phyloP scores from a whole-genome alignment of 306 rosid genomes.

The Phaseolus lunatus region DNA sequence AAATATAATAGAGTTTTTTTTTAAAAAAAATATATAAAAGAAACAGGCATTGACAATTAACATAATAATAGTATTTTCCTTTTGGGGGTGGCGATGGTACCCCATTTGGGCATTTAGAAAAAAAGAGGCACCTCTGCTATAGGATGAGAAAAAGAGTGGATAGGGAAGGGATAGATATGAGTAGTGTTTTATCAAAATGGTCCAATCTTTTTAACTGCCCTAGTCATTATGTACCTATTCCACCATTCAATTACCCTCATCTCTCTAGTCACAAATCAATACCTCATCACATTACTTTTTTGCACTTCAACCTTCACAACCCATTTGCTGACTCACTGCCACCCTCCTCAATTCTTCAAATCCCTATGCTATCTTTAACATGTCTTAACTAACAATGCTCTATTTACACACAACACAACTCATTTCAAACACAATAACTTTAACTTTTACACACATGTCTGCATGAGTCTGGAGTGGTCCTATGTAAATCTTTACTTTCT shows the following conservation, averaged over 20 bases:
- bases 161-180: background rate
- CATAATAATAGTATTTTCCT: no score
- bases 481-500: conserved; percentile 4
- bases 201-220: conserved; percentile 11
- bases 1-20: no score
- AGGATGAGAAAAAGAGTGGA: conserved; percentile 6
- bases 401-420: background rate
- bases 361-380: background rate
- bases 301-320: background rate
- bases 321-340: background rate
- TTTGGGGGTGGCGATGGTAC: no score
- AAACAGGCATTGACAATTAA: no score
- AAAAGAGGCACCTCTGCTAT: background rate
- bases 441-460: background rate
- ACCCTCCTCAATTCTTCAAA: background rate
- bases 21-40: no score
- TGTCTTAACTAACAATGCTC: background rate
- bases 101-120: background rate
- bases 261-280: background rate
- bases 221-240: background rate
- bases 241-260: background rate
- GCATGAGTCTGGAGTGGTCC: conserved; percentile 34
- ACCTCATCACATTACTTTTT: background rate
- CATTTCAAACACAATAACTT: background rate
- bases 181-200: conserved; percentile 24